A percentile compares a stretch with the other conserved stretches of the same genome.
Evolutionary conservation across 805 yeast genomes (phyloP).

Genomic region (Saccharomycopsis babjevae): DNA sequence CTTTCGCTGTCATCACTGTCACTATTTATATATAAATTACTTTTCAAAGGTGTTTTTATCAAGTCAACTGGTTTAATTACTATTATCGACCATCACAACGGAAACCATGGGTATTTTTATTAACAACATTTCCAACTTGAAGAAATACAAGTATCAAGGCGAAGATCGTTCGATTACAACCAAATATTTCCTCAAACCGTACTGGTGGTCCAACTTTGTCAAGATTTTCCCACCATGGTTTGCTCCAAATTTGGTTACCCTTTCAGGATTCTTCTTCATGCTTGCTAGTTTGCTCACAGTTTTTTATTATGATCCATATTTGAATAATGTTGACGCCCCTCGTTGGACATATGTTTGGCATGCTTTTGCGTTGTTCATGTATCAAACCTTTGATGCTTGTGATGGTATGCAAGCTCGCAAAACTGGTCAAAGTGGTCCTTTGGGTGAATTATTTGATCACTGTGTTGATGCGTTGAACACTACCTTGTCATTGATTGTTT

Average conservation of each 20-base stretch:
- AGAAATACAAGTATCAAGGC: constrained; percentile 34
- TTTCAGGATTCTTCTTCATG: constrained; percentile 68
- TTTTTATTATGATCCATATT: constrained; percentile 62
- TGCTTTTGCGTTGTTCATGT: constrained; percentile 76
- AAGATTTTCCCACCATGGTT: constrained; percentile 69
- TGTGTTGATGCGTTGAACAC: constrained; percentile 72
- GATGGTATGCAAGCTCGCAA: constrained; percentile 94
- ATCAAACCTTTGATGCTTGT: constrained; percentile 93
- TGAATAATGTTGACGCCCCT: constrained; percentile 48
- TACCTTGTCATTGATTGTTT: constrained; percentile 63
- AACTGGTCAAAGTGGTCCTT: constrained; percentile 90
- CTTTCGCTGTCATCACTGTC: background rate
- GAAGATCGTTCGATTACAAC: constrained; percentile 78
- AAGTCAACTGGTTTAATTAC: background rate
- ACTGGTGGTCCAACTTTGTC: constrained; percentile 63
- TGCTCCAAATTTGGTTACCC: constrained; percentile 90
- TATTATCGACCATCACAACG: background rate
- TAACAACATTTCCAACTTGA: constrained; percentile 12
- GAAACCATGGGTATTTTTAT: constrained; percentile 16
- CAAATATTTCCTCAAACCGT: constrained; percentile 65
- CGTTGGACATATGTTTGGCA: constrained; percentile 67
- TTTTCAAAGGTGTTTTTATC: too few species aligned
- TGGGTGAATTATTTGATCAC: constrained; percentile 92
- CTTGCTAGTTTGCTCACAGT: constrained; percentile 52
- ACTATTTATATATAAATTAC: background rate